Evolutionary conservation across 1,284 basidiomycete genomes (phyloP).

Genomic region (Moesziomyces sp.): DNA sequence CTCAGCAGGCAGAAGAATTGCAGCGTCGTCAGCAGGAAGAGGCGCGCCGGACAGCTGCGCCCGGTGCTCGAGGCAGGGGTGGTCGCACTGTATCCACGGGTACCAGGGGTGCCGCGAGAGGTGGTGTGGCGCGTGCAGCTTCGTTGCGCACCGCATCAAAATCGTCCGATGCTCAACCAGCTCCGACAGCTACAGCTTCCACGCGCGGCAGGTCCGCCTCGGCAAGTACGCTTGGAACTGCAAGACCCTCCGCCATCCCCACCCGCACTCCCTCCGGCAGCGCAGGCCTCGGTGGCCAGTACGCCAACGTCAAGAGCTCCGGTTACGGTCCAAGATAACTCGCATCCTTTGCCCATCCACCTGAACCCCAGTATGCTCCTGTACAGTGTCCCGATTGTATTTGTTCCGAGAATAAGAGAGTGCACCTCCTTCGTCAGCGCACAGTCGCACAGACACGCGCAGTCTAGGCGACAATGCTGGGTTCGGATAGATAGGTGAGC

Average conservation of each 20-base stretch:
- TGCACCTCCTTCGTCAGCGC: no score
- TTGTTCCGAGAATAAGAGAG: not conserved
- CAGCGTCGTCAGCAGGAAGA: conserved; percentile 21
- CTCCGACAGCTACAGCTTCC: conserved; percentile 12
- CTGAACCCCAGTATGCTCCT: not conserved
- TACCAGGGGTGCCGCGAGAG: conserved; percentile 20
- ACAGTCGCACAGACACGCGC: no score
- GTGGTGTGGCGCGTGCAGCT: not conserved
- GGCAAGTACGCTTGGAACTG: conserved; percentile 5
- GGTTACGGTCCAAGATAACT: conserved; percentile 43
- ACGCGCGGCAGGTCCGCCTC: conserved; percentile 28
- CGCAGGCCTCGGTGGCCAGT: conserved; percentile 49
- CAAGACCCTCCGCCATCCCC: conserved; percentile 35
- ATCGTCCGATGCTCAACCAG: not conserved
- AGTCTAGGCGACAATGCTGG: no score
- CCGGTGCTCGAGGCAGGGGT: conserved; percentile 14
- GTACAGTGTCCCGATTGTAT: conserved; percentile 6
- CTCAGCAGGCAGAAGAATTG: conserved; percentile 16
- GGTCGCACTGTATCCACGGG: conserved; percentile 23
- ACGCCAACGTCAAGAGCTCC: conserved; percentile 54
- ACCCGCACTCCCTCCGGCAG: conserved; percentile 34
- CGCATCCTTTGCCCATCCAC: no score
- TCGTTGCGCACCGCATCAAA: not conserved
- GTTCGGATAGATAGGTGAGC: no score
- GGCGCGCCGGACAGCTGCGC: conserved; percentile 6